phyloP scores from a whole-genome alignment of 139 green algal genomes.

The Ettlia oleoabundans region DNA sequence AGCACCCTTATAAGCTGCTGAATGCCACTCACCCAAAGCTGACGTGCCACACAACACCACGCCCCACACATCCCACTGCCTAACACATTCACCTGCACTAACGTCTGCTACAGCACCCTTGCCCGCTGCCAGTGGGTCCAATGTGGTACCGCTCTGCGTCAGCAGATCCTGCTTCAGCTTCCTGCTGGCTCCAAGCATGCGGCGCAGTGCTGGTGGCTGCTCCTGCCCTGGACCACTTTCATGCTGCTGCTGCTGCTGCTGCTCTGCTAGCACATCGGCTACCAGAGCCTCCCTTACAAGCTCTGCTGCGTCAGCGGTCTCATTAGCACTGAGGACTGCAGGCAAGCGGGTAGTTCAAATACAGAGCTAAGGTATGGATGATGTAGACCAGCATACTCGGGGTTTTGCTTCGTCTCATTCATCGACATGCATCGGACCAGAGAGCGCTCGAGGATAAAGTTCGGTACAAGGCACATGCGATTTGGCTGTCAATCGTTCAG shows the following conservation, averaged over 20 bases:
- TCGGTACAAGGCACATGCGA: neutral
- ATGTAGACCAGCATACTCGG: neutral
- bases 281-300: neutral
- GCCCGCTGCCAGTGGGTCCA: neutral
- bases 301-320: neutral
- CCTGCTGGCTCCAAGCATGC: no score
- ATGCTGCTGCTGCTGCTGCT: neutral
- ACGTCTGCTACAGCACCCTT: neutral
- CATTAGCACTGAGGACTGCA: neutral
- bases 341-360: neutral
- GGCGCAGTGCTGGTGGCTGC: no score
- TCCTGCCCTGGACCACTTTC: no score
- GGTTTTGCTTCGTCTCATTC: no score
- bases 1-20: no score
- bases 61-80: no score
- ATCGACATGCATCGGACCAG: no score
- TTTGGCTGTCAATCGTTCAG: neutral
- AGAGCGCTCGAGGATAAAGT: no score
- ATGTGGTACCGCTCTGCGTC: neutral
- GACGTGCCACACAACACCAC: no score
- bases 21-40: no score
- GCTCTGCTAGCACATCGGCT: neutral
- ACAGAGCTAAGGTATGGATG: neutral
- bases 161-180: constrained; percentile 24
- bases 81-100: neutral